phyloP scores from a whole-genome alignment of 345 rosid species.

The Eutrema japonicum region DNA sequence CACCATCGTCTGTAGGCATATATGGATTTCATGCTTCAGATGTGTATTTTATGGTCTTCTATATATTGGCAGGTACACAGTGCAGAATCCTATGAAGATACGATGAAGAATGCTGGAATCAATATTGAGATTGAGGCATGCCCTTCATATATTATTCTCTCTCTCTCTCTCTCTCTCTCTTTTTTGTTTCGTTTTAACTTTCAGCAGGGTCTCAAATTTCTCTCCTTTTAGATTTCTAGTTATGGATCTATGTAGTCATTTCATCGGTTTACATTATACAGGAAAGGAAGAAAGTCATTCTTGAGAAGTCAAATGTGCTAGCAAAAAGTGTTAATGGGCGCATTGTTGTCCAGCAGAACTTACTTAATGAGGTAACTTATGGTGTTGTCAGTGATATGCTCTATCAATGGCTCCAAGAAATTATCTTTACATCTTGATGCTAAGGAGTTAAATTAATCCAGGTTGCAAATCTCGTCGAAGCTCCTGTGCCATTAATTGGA shows the following conservation, averaged over 20 bases:
- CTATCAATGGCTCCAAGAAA: neutral
- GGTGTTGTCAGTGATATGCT: constrained; percentile 35
- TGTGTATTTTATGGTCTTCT: constrained; percentile 35
- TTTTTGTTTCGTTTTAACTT: neutral
- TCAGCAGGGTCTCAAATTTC: constrained; percentile 26
- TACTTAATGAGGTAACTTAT: constrained; percentile 73
- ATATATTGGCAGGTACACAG: constrained; percentile 57
- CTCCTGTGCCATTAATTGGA: constrained; percentile 86
- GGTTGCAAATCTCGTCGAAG: constrained; percentile 98
- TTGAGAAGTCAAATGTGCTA: constrained; percentile 61
- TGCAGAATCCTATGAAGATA: constrained; percentile 74
- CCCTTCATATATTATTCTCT: constrained; percentile 19
- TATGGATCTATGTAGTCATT: constrained; percentile 16
- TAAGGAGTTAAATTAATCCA: constrained; percentile 36
- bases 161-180: constrained; percentile 20
- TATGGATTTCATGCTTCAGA: constrained; percentile 25
- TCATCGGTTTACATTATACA: constrained; percentile 40
- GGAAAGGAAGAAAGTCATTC: constrained; percentile 71
- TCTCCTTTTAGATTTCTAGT: constrained; percentile 15
- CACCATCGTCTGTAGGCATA: constrained; percentile 20
- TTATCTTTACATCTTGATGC: constrained; percentile 18
- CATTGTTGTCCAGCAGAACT: constrained; percentile 58
- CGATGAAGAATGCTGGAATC: constrained; percentile 77
- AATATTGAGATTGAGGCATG: constrained; percentile 74
- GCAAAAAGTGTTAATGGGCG: constrained; percentile 75